A percentile compares a stretch with the other conserved stretches of the same genome.
phyloP scores from a whole-genome alignment of 1,139 yeast genomes.

The Taiozyma sp. region DNA sequence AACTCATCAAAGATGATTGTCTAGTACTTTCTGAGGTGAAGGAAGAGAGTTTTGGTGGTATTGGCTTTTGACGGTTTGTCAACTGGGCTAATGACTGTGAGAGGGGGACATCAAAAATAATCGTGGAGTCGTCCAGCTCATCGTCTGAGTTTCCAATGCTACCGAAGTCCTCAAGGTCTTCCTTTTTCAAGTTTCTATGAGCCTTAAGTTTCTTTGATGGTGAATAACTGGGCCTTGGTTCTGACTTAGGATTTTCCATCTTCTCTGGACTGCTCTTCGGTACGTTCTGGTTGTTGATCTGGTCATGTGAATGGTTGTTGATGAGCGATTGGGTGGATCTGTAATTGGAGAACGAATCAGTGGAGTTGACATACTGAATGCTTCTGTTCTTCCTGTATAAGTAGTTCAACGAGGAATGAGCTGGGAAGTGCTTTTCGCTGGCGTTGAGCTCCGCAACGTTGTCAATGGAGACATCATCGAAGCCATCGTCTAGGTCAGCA shows the following conservation, averaged over 20 bases:
- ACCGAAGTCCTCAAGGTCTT: constrained; percentile 17
- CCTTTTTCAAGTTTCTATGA: constrained; percentile 2
- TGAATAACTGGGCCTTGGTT: neutral
- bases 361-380: constrained; percentile 3
- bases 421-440: neutral
- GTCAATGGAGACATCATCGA: constrained; percentile 18
- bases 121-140: constrained; percentile 43
- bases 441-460: constrained; percentile 2
- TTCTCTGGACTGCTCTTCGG: neutral
- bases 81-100: constrained; percentile 40
- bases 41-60: constrained; percentile 19
- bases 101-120: constrained; percentile 61
- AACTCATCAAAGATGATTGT: constrained; percentile 38
- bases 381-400: constrained; percentile 8
- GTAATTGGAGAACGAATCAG: constrained; percentile 7
- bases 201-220: neutral
- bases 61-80: constrained; percentile 13
- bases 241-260: neutral
- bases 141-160: constrained; percentile 40
- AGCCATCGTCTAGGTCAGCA: constrained; percentile 6
- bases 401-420: constrained; percentile 8
- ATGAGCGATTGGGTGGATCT: constrained; percentile 13
- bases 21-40: constrained; percentile 35
- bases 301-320: constrained; percentile 10
- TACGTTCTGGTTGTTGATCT: neutral